Base-by-base conservation (phyloP, 352 stramenopile genomes). In the Aphanomyces invadans region DNA sequence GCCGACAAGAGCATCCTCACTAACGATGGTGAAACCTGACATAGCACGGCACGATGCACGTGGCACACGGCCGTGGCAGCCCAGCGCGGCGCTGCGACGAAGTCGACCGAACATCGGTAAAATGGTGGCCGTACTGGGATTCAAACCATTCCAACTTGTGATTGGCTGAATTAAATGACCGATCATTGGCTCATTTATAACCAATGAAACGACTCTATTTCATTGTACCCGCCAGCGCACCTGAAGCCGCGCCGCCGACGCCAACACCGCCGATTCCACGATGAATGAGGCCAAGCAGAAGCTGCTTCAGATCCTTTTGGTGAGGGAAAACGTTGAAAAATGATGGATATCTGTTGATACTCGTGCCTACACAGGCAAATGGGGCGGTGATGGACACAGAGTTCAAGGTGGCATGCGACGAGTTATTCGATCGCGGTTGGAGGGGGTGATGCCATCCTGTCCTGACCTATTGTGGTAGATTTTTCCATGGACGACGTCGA, bases 401-500 rank as follows among this genome's bases (percentile, higher is more conserved):
- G 23, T 51, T 67, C 38, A 56, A 60, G 33, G 3, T 21, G 10
- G 10, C 54, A 17, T 45, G 29, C 33, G 31, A 60, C 17, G 28
- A 67, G 23, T 29, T 67, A 11, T 67, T 21, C 23, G 46, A 51
- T n/a, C 60, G 25, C 56, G 60, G 60, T 67, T n/a, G n/a, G 21
- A 23, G 39, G 25, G 5, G 38, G 19, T 26, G 3, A 33, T 32
- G 19, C 28, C 39, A 29, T 21, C 23, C 26, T 12, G 23, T n/a
- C 21, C 28, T 66, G 59, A 56, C 19, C 29, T 32, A 31, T 36
- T 21, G 21, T 4, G 15, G 44, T 66, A 66, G 59, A 55, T 17
- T 57, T 66, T 38, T 57, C 59, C 17, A 12, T n/a, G 19, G 7
- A 67, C 9, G 77, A 88, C n/a, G 74, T 91, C 54, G 81, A 89